Conservation (phyloP, 768 basidiomycete species). For the Tylopilus subfusipes region DNA sequence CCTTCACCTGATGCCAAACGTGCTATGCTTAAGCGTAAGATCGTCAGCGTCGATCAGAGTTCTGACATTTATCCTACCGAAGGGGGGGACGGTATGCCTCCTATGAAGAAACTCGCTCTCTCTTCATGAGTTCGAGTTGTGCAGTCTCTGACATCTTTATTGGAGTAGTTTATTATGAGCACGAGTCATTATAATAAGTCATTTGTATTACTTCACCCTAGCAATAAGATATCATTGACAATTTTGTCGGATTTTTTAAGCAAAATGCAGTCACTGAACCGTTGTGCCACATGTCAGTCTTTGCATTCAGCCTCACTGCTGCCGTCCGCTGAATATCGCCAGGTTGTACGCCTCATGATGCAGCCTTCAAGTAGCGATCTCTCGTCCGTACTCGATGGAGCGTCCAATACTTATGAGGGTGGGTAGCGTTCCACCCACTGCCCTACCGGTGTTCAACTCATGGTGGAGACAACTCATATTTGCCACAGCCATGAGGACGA, state of each 20-base stretch:
- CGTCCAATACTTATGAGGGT: slow-evolving; percentile 5
- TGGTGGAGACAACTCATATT: neutral
- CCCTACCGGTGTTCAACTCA: neutral
- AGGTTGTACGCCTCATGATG: slow-evolving; percentile 3
- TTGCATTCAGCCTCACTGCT: neutral
- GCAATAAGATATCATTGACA: slow-evolving; percentile 18
- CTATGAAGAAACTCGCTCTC: slow-evolving; percentile 64
- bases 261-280: too few species aligned
- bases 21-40: slow-evolving; percentile 74
- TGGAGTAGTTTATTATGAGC: slow-evolving; percentile 30
- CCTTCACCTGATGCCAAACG: slow-evolving; percentile 52
- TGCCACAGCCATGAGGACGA: slow-evolving; percentile 7
- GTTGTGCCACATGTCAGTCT: neutral
- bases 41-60: slow-evolving; percentile 45
- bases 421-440: neutral
- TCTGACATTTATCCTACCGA: slow-evolving; percentile 29
- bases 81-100: slow-evolving; percentile 53
- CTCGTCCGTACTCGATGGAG: neutral
- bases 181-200: slow-evolving; percentile 7
- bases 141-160: slow-evolving; percentile 26
- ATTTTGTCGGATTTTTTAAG: neutral
- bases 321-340: neutral
- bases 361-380: neutral
- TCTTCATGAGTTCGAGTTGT: slow-evolving; percentile 21
- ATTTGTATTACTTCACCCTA: slow-evolving; percentile 25